These are phyloP conservation scores for Kodamaea derodonti DNA, from an alignment of 1,139 yeast species.

Conservation along the genomic window DNA sequence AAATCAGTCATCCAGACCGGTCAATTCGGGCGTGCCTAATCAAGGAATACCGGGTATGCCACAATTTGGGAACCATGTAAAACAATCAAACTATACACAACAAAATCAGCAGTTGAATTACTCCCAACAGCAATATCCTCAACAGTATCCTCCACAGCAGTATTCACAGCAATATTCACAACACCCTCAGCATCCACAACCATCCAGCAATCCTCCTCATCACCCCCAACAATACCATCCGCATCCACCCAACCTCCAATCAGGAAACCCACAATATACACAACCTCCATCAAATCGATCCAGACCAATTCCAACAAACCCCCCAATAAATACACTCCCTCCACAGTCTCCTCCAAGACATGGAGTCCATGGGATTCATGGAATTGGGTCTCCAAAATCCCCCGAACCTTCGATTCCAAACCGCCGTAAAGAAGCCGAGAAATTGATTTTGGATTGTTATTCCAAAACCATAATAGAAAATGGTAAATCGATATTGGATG, in stretches of 20 bases:
- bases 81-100: not conserved
- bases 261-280: too few relatives aligned
- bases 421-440: slow-evolving; percentile 25
- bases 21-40: not conserved
- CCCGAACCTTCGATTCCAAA: not conserved
- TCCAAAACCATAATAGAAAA: slow-evolving; percentile 28
- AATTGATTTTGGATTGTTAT: slow-evolving; percentile 41
- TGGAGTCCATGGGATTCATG: slow-evolving; percentile 5
- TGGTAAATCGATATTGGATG: slow-evolving; percentile 30
- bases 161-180: not conserved
- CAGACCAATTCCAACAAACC: not conserved
- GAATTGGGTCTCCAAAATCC: slow-evolving; percentile 5
- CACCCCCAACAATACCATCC: not conserved
- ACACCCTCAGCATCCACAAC: not conserved
- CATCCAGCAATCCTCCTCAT: not conserved
- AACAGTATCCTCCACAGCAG: not conserved
- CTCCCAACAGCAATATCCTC: slow-evolving; percentile 1
- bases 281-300: not conserved
- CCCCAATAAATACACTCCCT: not conserved
- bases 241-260: too few relatives aligned
- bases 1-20: not conserved
- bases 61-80: not conserved
- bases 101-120: not conserved
- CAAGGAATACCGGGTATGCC: not conserved
- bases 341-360: not conserved